These are phyloP conservation scores for Acanthamoeba divionensis DNA, from an alignment of 208 protist genomes.

Conservation along the genomic window DNA sequence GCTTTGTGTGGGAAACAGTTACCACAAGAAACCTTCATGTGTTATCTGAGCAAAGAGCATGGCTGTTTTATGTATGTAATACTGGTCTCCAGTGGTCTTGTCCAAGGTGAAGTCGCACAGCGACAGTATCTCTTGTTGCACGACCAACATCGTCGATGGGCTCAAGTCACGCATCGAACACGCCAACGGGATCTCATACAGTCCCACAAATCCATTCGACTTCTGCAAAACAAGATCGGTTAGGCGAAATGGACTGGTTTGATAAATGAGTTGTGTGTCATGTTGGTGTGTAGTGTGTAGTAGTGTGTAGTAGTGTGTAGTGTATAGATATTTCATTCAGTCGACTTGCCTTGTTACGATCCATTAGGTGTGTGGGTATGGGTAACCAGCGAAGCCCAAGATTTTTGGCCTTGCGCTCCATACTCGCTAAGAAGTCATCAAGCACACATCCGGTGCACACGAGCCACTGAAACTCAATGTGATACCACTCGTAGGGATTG, in stretches of 20 bases:
- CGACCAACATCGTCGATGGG: conserved; percentile 40
- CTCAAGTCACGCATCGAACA: background rate
- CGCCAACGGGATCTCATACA: background rate
- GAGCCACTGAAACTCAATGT: conserved; percentile 68
- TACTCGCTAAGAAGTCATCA: conserved; percentile 62
- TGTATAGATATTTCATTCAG: background rate
- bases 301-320: background rate
- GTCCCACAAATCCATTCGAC: conserved; percentile 6
- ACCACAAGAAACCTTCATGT: conserved; percentile 63
- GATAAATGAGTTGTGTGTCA: background rate
- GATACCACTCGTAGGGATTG: conserved; percentile 53
- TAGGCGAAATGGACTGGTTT: background rate
- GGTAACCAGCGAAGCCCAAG: conserved; percentile 56
- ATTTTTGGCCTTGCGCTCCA: conserved; percentile 60
- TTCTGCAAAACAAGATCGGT: background rate
- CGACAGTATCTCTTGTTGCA: conserved; percentile 50
- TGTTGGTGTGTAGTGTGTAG: background rate
- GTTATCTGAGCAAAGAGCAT: conserved; percentile 59
- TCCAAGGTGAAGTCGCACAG: conserved; percentile 25
- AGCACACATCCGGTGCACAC: conserved; percentile 69
- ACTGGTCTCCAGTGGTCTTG: conserved; percentile 25
- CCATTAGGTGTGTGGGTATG: conserved; percentile 28
- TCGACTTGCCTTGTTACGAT: conserved; percentile 32
- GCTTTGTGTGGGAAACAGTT: background rate
- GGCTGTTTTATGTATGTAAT: conserved; percentile 63